A percentile compares a stretch with the other conserved stretches of the same genome.
phyloP scores from a whole-genome alignment of 805 yeast species.

The Teunomyces kruisii region DNA sequence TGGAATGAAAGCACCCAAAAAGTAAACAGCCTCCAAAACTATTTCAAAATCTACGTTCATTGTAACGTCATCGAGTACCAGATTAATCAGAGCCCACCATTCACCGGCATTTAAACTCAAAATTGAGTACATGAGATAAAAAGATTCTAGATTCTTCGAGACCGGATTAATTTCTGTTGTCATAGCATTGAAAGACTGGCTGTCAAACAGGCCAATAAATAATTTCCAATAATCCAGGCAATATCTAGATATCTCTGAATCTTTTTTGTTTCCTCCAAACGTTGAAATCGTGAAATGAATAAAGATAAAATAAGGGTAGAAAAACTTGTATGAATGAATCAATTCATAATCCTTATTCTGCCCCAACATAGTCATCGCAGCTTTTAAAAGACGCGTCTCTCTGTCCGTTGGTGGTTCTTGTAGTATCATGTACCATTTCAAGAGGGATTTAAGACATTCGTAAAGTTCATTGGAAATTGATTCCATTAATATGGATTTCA shows the following conservation, averaged over 20 bases:
- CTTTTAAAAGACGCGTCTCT: slow-evolving; percentile 15
- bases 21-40: slow-evolving; percentile 17
- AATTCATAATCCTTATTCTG: slow-evolving; percentile 5
- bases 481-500: slow-evolving; percentile 5
- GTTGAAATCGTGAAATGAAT: slow-evolving; percentile 4
- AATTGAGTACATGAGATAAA: slow-evolving; percentile 18
- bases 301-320: slow-evolving; percentile 19
- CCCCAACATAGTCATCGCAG: slow-evolving; percentile 11
- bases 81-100: slow-evolving; percentile 30
- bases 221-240: slow-evolving; percentile 10
- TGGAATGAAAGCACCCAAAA: slow-evolving; percentile 16
- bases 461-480: slow-evolving; percentile 13
- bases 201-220: slow-evolving; percentile 12
- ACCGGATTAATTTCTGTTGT: background rate
- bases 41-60: slow-evolving; percentile 8
- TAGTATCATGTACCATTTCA: slow-evolving; percentile 32
- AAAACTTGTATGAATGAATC: slow-evolving; percentile 1
- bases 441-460: slow-evolving; percentile 18
- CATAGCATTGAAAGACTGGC: slow-evolving; percentile 11
- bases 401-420: slow-evolving; percentile 25
- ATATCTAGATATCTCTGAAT: background rate
- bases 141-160: slow-evolving; percentile 18
- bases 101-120: slow-evolving; percentile 9
- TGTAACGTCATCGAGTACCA: slow-evolving; percentile 15
- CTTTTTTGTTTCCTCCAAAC: background rate